Conservation (phyloP, 495 filamentous ascomycete species). For the Extremus antarcticus region DNA sequence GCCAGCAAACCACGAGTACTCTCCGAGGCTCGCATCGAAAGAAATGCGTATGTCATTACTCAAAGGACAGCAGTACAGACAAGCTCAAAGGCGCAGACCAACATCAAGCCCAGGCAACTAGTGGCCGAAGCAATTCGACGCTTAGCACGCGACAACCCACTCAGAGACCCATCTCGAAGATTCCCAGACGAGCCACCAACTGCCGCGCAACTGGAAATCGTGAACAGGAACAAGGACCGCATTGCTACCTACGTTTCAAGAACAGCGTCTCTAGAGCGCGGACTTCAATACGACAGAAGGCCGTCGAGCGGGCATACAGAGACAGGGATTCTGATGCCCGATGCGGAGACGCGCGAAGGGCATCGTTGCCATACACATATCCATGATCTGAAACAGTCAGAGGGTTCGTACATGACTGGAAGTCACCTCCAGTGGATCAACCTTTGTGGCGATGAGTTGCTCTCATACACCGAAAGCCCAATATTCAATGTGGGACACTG, state of each 20-base stretch:
- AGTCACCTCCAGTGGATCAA: constrained; percentile 2
- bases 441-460: background rate
- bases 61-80: too few relatives aligned
- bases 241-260: background rate
- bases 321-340: background rate
- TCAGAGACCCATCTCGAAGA: background rate
- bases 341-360: background rate
- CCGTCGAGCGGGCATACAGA: background rate
- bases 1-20: too few relatives aligned
- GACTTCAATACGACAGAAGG: background rate
- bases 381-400: background rate
- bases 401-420: background rate
- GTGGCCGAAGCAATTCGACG: too few relatives aligned
- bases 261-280: background rate
- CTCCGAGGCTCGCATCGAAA: too few relatives aligned
- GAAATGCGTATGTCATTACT: too few relatives aligned
- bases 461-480: background rate
- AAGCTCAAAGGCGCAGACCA: too few relatives aligned
- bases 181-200: background rate
- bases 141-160: too few relatives aligned
- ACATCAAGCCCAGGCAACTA: too few relatives aligned
- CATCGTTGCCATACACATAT: background rate
- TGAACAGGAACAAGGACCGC: background rate
- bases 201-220: background rate
- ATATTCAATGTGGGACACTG: constrained; percentile 1